Evolutionary conservation across 129 eudicot species (phyloP).

Genomic region (Glebionis coronaria): DNA sequence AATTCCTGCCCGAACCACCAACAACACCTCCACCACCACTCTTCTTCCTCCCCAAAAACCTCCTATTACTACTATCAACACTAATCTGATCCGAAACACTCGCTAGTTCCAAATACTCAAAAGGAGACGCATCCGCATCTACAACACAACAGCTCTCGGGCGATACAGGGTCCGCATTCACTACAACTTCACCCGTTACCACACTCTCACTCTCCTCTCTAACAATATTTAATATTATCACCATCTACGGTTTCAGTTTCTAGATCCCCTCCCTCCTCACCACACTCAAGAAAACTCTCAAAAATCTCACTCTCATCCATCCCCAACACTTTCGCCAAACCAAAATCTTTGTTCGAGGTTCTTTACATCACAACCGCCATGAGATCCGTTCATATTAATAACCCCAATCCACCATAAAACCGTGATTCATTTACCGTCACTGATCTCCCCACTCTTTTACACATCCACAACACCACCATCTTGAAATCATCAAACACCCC

Average conservation of each 20-base stretch:
- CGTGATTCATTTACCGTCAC: no score
- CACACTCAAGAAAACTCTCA: constrained; percentile 46
- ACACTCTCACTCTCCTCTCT: constrained; percentile 76
- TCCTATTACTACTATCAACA: constrained; percentile 61
- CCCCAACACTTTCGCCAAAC: constrained; percentile 64
- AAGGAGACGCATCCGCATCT: constrained; percentile 54
- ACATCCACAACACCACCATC: no score
- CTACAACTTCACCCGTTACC: constrained; percentile 59
- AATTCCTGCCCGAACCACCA: constrained; percentile 68
- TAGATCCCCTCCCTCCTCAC: constrained; percentile 39
- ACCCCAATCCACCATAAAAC: no score
- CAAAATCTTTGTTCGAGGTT: no score
- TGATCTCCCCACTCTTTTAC: no score
- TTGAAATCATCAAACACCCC: no score
- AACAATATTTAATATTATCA: constrained; percentile 33
- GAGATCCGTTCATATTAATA: no score
- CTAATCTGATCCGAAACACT: constrained; percentile 72
- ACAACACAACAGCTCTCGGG: constrained; percentile 48
- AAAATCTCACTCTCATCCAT: constrained; percentile 43
- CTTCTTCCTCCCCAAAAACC: constrained; percentile 55
- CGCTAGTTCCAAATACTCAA: constrained; percentile 61
- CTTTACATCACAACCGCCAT: no score
- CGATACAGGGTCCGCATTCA: constrained; percentile 53
- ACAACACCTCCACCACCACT: constrained; percentile 31
- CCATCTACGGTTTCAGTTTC: constrained; percentile 32